These are phyloP conservation scores for Phytophthora meadii DNA, from an alignment of 352 stramenopile species.

Conservation along the genomic window DNA sequence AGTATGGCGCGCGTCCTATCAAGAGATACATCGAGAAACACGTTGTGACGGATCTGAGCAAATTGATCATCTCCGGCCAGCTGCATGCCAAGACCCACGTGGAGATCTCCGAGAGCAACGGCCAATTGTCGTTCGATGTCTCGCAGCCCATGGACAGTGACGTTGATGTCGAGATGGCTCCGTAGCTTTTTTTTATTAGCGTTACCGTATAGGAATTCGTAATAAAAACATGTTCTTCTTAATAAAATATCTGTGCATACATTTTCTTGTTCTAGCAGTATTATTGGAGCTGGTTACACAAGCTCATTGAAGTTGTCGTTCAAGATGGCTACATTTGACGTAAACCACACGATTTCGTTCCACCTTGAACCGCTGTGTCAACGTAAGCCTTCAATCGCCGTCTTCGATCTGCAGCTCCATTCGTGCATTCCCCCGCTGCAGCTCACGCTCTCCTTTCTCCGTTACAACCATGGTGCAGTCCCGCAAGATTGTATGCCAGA, in stretches of 20 bases:
- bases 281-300: too few species aligned
- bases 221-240: too few species aligned
- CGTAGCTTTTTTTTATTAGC: constrained; percentile 18
- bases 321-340: constrained; percentile 10
- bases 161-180: constrained; percentile 36
- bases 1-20: constrained; percentile 95
- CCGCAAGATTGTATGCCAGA: constrained; percentile 82
- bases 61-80: constrained; percentile 65
- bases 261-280: too few species aligned
- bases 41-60: constrained; percentile 91
- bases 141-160: constrained; percentile 45
- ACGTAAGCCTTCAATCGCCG: constrained; percentile 10
- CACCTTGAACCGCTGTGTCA: constrained; percentile 17
- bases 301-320: too few species aligned
- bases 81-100: constrained; percentile 76
- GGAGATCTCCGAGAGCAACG: constrained; percentile 51
- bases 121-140: constrained; percentile 63
- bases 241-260: too few species aligned
- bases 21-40: constrained; percentile 96
- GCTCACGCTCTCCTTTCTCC: constrained; percentile 2
- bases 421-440: constrained; percentile 15
- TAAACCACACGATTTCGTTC: background rate
- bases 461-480: constrained; percentile 50
- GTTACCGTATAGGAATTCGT: background rate
- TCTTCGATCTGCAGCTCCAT: constrained; percentile 15